Percentiles rank a stretch among this genome's conserved stretches.
These are phyloP conservation scores for Myrica gale DNA, from an alignment of 306 rosid species.

Conservation along the genomic window DNA sequence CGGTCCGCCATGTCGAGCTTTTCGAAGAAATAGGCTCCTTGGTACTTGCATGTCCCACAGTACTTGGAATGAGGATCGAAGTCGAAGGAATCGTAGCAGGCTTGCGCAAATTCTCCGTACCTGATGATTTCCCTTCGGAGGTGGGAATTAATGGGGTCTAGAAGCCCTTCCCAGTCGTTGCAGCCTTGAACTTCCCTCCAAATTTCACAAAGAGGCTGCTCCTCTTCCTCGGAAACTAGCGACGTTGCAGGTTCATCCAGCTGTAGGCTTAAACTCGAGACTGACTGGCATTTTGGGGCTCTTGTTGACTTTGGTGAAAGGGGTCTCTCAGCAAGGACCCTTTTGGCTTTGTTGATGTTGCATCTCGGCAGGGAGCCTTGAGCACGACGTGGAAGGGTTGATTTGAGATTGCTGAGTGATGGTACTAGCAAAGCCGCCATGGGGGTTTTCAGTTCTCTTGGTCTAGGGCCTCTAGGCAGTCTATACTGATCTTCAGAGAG, in stretches of 20 bases:
- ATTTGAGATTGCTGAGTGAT: not conserved
- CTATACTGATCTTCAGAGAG: not conserved
- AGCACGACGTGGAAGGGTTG: not conserved
- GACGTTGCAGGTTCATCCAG: not conserved
- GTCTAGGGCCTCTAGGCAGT: not conserved
- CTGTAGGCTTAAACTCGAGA: constrained; percentile 28
- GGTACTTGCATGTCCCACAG: constrained; percentile 70
- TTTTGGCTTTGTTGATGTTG: constrained; percentile 4
- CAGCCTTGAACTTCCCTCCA: constrained; percentile 65
- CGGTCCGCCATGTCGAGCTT: constrained; percentile 35
- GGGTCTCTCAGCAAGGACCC: not conserved
- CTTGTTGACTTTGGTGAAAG: not conserved
- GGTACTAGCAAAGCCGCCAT: constrained; percentile 23
- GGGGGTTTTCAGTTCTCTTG: not conserved
- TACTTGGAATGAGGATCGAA: constrained; percentile 69
- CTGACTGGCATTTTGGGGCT: constrained; percentile 21
- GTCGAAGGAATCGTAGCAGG: constrained; percentile 63
- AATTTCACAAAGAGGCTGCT: constrained; percentile 21
- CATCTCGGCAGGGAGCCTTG: not conserved
- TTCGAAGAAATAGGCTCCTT: constrained; percentile 43
- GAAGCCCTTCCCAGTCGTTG: constrained; percentile 53
- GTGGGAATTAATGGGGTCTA: constrained; percentile 52
- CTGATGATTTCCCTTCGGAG: constrained; percentile 63
- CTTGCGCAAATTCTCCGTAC: constrained; percentile 61
- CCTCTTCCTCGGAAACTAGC: not conserved